Percentiles rank a stretch among this genome's conserved stretches.
phyloP scores from a whole-genome alignment of 148 eudicot species.

The Rhododendron williamsianum region DNA sequence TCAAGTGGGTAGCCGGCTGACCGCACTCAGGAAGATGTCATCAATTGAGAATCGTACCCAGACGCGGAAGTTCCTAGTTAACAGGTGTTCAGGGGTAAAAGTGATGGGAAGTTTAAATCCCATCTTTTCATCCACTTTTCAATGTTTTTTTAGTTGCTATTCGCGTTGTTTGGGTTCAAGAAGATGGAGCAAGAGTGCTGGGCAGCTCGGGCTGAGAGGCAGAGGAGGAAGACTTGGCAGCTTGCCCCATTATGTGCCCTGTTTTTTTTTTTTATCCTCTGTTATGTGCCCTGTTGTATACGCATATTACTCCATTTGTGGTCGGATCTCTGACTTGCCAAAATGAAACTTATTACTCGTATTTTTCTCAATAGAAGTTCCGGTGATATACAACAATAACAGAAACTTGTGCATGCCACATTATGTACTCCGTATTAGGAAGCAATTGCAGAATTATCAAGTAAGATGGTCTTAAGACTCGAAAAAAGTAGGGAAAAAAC shows the following conservation, averaged over 20 bases:
- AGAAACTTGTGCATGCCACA: not conserved
- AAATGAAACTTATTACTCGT: not conserved
- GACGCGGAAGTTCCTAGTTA: not conserved
- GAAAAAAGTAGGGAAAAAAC: not conserved
- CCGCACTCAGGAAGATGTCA: not conserved
- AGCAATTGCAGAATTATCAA: not conserved
- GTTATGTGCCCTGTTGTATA: not conserved
- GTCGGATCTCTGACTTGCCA: not conserved
- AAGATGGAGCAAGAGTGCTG: not conserved
- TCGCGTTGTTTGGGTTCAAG: not conserved
- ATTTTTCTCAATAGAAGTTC: not conserved
- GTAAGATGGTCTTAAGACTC: not conserved
- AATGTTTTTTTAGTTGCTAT: not conserved
- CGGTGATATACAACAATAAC: not conserved
- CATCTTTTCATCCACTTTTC: not conserved
- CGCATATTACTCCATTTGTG: not conserved
- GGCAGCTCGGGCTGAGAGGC: not conserved
- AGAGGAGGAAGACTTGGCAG: slow-evolving; percentile 1
- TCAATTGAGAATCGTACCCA: not conserved
- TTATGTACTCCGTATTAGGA: not conserved
- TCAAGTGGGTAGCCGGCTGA: not conserved
- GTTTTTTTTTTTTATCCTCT: too few relatives aligned
- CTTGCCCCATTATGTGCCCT: not conserved
- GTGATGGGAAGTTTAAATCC: not conserved
- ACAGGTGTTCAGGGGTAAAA: not conserved